Percentiles rank a stretch among this genome's conserved stretches.
phyloP scores from a whole-genome alignment of 2,329 filamentous ascomycete species.

The Leptographium procerum region DNA sequence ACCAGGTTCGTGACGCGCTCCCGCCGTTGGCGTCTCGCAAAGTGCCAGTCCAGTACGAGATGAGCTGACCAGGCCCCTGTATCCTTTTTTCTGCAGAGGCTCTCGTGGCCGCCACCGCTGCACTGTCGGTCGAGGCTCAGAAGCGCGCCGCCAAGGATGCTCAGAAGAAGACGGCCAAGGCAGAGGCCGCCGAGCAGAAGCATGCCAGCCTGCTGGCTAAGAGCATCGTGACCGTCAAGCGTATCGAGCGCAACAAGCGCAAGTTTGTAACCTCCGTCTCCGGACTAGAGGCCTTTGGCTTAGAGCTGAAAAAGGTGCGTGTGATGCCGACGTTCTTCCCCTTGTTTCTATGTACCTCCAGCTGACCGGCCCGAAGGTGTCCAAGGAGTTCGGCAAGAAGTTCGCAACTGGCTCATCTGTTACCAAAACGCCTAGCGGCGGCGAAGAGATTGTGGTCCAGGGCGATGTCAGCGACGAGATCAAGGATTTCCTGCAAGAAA shows the following conservation, averaged over 20 bases:
- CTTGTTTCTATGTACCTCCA: neutral
- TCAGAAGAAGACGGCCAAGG: conserved; percentile 92
- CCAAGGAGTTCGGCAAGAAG: conserved; percentile 97
- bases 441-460: conserved; percentile 96
- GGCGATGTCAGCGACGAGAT: conserved; percentile 94
- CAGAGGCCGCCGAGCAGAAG: conserved; percentile 74
- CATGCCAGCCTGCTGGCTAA: conserved; percentile 72
- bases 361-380: conserved; percentile 33
- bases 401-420: conserved; percentile 91
- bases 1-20: conserved; percentile 45
- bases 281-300: conserved; percentile 78
- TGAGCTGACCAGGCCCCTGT: neutral
- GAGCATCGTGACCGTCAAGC: conserved; percentile 81
- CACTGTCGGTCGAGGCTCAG: conserved; percentile 80
- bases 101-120: conserved; percentile 70
- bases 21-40: neutral
- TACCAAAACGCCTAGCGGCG: conserved; percentile 74
- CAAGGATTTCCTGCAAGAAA: conserved; percentile 78
- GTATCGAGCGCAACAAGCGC: conserved; percentile 94
- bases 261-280: conserved; percentile 92
- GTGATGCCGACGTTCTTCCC: neutral
- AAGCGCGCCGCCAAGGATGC: conserved; percentile 94
- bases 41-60: no score
- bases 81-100: conserved; percentile 45
- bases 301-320: conserved; percentile 80